A percentile compares a stretch with the other conserved stretches of the same genome.
These are phyloP conservation scores for Misopates orontium DNA, from an alignment of 257 asterid genomes.

Conservation along the genomic window DNA sequence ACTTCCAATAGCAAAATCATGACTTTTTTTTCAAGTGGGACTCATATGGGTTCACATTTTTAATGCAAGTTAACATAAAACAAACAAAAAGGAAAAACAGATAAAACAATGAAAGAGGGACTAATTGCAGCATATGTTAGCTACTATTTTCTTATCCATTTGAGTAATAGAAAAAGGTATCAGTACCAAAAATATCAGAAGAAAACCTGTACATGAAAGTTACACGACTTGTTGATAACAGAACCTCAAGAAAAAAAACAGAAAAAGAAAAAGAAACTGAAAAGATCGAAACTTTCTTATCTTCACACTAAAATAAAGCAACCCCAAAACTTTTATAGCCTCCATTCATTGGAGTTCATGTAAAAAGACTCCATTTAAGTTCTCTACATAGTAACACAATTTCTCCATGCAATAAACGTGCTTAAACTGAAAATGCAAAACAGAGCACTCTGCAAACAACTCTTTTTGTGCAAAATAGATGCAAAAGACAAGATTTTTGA, in stretches of 20 bases:
- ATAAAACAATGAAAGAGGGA: too few species aligned
- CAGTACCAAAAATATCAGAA: constrained; percentile 4
- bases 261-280: neutral
- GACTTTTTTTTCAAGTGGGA: constrained; percentile 15
- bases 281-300: constrained; percentile 20
- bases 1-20: constrained; percentile 23
- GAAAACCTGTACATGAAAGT: constrained; percentile 38
- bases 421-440: too few species aligned
- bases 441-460: too few species aligned
- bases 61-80: too few species aligned
- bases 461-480: too few species aligned
- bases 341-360: neutral
- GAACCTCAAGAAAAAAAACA: constrained; percentile 11
- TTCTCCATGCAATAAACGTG: constrained; percentile 4
- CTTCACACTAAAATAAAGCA: constrained; percentile 14
- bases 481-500: too few species aligned
- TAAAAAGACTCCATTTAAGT: too few species aligned
- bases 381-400: neutral
- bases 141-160: too few species aligned
- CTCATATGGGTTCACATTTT: neutral
- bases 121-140: too few species aligned
- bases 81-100: too few species aligned
- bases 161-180: too few species aligned
- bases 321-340: constrained; percentile 6
- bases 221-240: too few species aligned